Evolutionary conservation across 2,329 filamentous ascomycete genomes (phyloP).

Genomic region (Phaeophleospora eucalypticola): DNA sequence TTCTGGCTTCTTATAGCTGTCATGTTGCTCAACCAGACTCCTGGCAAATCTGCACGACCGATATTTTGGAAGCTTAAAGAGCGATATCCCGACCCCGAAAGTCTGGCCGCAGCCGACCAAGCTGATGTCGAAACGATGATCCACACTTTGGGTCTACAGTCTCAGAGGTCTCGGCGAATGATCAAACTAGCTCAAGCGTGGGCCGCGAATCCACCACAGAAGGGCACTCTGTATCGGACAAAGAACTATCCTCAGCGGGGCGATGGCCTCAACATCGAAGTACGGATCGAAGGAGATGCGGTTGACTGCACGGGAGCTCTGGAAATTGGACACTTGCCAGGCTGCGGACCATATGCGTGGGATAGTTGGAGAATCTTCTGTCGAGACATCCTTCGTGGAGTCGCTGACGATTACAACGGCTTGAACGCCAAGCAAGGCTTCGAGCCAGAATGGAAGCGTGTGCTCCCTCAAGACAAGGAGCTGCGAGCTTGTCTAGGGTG

Average conservation of each 20-base stretch:
- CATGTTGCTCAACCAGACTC: constrained; percentile 79
- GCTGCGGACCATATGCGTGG: constrained; percentile 71
- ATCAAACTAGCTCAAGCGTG: constrained; percentile 68
- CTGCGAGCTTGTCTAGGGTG: constrained; percentile 79
- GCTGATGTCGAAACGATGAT: constrained; percentile 61
- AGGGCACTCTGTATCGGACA: constrained; percentile 54
- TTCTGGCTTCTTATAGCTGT: constrained; percentile 79
- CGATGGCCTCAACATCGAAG: constrained; percentile 47
- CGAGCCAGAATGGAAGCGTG: constrained; percentile 86
- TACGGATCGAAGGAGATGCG: constrained; percentile 45
- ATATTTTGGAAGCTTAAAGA: constrained; percentile 65
- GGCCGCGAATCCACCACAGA: constrained; percentile 58
- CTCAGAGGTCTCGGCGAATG: constrained; percentile 62
- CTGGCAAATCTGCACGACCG: constrained; percentile 69
- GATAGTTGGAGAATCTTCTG: constrained; percentile 96
- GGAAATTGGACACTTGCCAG: constrained; percentile 83
- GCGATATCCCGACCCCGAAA: constrained; percentile 62
- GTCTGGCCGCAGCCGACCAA: constrained; percentile 56
- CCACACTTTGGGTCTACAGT: constrained; percentile 65
- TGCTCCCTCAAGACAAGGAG: constrained; percentile 80
- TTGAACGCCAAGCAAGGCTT: constrained; percentile 49
- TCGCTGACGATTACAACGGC: constrained; percentile 66
- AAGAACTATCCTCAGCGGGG: constrained; percentile 51
- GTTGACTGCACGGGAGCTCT: constrained; percentile 54
- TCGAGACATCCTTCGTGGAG: constrained; percentile 67